Base-by-base conservation (phyloP, 495 filamentous ascomycete genomes). In the Podospora pseudopauciseta region DNA sequence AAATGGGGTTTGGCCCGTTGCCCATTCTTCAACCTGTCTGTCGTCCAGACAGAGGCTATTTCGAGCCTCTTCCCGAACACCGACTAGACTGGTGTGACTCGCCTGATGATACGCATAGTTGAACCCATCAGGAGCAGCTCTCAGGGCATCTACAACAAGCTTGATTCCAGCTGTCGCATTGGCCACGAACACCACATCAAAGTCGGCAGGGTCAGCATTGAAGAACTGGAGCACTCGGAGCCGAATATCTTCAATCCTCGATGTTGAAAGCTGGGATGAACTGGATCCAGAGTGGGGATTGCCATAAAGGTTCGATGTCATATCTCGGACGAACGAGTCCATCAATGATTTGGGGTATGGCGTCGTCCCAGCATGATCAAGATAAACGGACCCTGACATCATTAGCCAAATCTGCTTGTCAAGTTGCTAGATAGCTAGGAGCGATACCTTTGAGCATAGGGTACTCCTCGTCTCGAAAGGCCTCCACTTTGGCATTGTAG, bases 161-260 rank as follows among this genome's bases (percentile, higher is more conserved):
- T 97, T 97, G 65, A 97, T 91, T 1, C 88, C 94, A 2, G 94
- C 94, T 0, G 94, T 97, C 59, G 94, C 91, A 74, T 97, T 98
- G 16, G 92, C 88, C 70, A 95, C 92, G 76, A 97, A 98, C 19
- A 97, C 86, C 7, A 98, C 76, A 72, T 97, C 94, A 73, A 94
- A 98, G 11, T 90, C 84, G 28, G 87, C 86, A 2, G 93, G 92
- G 70, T 92, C 87, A 3, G 94, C 94, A 60, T 92, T 89, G 79
- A 97, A 95, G 76, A 96, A 92, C 9, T 82, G 83, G 18, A 97
- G 83, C 15, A 90, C 84, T 13, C 87, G 83, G 5, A 92, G 80
- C 44, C 94, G 87, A 66, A 91, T 81, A 75, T 94, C 87, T 64
- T 97, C 93, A 58, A 94, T 87, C 19, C 90, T 82, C 16, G 84